Evolutionary conservation across 306 rosid species (phyloP), one percentile per base, ranked within the genome.

Genomic region (Dryas drummondii): DNA sequence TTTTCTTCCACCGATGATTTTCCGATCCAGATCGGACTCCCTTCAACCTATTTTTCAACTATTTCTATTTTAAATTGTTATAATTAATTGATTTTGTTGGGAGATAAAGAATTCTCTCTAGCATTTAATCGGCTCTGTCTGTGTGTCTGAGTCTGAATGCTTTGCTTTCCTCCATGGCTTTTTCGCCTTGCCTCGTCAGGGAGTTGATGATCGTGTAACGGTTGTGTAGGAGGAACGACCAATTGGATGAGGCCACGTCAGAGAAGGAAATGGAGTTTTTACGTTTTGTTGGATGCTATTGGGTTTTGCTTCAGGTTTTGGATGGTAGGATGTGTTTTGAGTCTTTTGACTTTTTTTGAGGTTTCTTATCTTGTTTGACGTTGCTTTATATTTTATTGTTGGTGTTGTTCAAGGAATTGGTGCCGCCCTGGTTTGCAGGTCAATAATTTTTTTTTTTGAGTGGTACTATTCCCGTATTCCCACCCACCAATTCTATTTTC

Each of bases 171-270:
- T 10, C 74, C 64, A 54, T 4, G 68, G 68, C 49, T 14, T 68
- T 68, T 51, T 5, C 32, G 49, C 8, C 49, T 27, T 13, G 4
- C 32, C 71, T 22, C 44, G 2, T 5, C 5, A 12, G 55, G 66
- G 58, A 46, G n/a, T 3, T 10, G 45, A 5, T 50, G 65, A 44
- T 63, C 19, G 22, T 15, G 70, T 47, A 17, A 19, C 53, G 70
- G 47, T 5, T 32, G 59, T 53, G 52, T 13, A 14, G 17, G 48
- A 6, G 2, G 62, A 65, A 19, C 2, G 64, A 57, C 78, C 42
- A 55, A 42, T 72, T 0, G 42, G 53, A 12, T 45, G 51, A 42
- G 9, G 74, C 8, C 82, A 72, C 37, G 73, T 26, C 5, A 40
- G 9, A 19, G 45, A 49, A 12, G n/a, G 12, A 11, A 19, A 22